A percentile compares a stretch with the other conserved stretches of the same genome.
Evolutionary conservation across 345 rosid species (phyloP).

Genomic region (Gossypium rotundifolium): DNA sequence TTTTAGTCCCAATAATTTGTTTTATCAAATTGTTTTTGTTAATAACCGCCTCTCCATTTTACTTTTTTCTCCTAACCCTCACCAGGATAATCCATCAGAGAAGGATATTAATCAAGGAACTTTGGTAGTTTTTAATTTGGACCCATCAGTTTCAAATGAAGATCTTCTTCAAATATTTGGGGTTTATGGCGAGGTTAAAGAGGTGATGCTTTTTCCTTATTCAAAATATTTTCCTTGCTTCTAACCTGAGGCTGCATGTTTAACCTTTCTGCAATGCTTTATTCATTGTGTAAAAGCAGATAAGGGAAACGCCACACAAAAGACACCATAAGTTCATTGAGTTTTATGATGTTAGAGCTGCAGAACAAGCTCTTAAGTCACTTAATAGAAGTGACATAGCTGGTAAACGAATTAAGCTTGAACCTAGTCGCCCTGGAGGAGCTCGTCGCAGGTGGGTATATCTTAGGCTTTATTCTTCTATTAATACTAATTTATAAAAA

Average conservation of each 20-base stretch:
- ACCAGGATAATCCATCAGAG: conserved; percentile 70
- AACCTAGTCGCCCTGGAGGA: conserved; percentile 85
- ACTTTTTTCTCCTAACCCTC: neutral
- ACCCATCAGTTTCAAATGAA: conserved; percentile 65
- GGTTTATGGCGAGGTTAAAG: conserved; percentile 71
- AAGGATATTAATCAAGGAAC: conserved; percentile 80
- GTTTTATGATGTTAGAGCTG: conserved; percentile 70
- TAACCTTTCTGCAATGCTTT: conserved; percentile 23
- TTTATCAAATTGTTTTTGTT: neutral
- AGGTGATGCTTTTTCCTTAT: conserved; percentile 33
- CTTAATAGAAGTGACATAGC: conserved; percentile 68
- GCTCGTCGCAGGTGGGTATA: conserved; percentile 52
- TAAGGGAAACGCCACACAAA: conserved; percentile 78
- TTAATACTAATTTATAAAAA: neutral
- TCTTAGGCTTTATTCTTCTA: conserved; percentile 9
- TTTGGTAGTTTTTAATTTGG: conserved; percentile 68
- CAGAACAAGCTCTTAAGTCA: conserved; percentile 69
- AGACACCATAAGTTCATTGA: conserved; percentile 79
- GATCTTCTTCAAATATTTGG: conserved; percentile 66
- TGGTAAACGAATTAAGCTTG: conserved; percentile 79
- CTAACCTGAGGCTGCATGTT: neutral
- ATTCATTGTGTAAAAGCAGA: conserved; percentile 37
- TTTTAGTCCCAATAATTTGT: neutral
- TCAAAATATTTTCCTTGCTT: neutral
- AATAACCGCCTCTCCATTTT: neutral